Evolutionary conservation across 805 yeast species (phyloP).

Genomic region (Spathaspora hagerdaliae): DNA sequence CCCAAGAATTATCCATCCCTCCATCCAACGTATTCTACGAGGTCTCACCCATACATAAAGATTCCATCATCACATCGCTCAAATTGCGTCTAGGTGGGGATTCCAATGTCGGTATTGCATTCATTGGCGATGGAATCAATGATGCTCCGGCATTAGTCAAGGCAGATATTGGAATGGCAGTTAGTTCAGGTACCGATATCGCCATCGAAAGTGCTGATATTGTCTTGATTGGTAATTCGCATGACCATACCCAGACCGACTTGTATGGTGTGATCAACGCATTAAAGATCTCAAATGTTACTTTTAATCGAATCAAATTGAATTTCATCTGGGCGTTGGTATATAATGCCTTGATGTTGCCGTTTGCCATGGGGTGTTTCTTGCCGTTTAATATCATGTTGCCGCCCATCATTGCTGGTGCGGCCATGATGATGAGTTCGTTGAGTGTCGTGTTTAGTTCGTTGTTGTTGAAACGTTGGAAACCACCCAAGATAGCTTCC

Average conservation of each 20-base stretch:
- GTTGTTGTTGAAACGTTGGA: conserved; percentile 66
- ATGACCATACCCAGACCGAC: conserved; percentile 17
- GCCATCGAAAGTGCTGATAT: conserved; percentile 97
- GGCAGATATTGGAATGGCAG: conserved; percentile 86
- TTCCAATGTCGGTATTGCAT: conserved; percentile 52
- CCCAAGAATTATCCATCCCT: conserved; percentile 63
- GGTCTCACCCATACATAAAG: conserved; percentile 74
- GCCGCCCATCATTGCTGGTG: conserved; percentile 86
- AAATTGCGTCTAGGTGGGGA: conserved; percentile 41
- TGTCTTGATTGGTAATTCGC: conserved; percentile 53
- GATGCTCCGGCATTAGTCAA: conserved; percentile 95
- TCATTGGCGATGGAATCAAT: conserved; percentile 97
- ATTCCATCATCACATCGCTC: conserved; percentile 56
- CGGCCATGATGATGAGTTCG: conserved; percentile 91
- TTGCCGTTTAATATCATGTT: conserved; percentile 70
- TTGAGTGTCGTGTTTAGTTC: conserved; percentile 85
- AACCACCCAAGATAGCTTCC: conserved; percentile 21
- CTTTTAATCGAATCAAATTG: conserved; percentile 69
- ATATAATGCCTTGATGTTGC: conserved; percentile 82
- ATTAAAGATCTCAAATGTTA: conserved; percentile 61
- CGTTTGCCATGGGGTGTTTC: conserved; percentile 91
- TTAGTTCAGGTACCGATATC: conserved; percentile 90
- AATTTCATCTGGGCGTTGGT: conserved; percentile 86
- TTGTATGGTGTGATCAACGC: conserved; percentile 56
- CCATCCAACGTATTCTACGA: conserved; percentile 64